Evolutionary conservation across 2,329 filamentous ascomycete genomes (phyloP), one percentile per base, ranked within the genome.

Genomic region (Fonsecaea erecta): DNA sequence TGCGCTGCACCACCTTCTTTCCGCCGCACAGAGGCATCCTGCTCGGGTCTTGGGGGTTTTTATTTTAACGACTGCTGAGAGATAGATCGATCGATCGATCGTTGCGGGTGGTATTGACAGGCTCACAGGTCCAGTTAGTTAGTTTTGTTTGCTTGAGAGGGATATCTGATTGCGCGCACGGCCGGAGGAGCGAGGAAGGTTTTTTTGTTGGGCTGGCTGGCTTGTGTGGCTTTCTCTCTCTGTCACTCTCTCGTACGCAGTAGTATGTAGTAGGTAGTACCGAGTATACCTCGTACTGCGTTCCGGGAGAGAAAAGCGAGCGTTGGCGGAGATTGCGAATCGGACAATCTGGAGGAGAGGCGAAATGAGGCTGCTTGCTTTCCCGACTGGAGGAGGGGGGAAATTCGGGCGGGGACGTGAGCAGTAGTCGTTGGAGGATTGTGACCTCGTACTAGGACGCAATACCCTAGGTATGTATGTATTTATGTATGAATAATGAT

Each of bases 1-100:
- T 97, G 82, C 93, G 91, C 86, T 96, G 91, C 74, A 94, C 92
- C 62, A 91, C 93, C 83, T 96, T 92, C 69, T 86, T 88, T 71
- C 89, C 88, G 74, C 89, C 88, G 77, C 90, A 90, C 68, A 88
- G 79, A 74, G 82, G 78, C 82, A 85, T 73, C n/a, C n/a, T n/a
- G n/a, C n/a, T n/a, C n/a, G n/a, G n/a, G n/a, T n/a, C n/a, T n/a
- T n/a, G n/a, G n/a, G n/a, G n/a, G n/a, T n/a, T n/a, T n/a, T n/a
- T n/a, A n/a, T n/a, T n/a, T n/a, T n/a, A n/a, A n/a, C n/a, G n/a
- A n/a, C n/a, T n/a, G n/a, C n/a, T n/a, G n/a, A n/a, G n/a, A n/a
- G n/a, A n/a, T n/a, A n/a, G n/a, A n/a, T n/a, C n/a, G n/a, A n/a
- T n/a, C n/a, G n/a, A n/a, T n/a, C n/a, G n/a, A n/a, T n/a, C n/a